A percentile compares a stretch with the other conserved stretches of the same genome.
Evolutionary conservation across 345 rosid genomes (phyloP).

Genomic region (Nephelium lappaceum): DNA sequence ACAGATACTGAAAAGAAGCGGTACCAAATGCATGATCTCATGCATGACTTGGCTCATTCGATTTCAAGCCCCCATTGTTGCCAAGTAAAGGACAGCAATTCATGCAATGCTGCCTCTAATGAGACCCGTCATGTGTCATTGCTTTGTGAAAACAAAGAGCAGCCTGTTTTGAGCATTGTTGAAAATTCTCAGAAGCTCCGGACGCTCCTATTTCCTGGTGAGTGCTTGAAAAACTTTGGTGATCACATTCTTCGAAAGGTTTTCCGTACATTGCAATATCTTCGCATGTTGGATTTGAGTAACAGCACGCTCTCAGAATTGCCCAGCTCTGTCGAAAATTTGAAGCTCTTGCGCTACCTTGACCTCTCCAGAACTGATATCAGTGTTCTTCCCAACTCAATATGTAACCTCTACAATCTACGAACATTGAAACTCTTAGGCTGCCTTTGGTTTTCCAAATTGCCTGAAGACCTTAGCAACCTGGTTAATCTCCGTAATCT

Average conservation of each 20-base stretch:
- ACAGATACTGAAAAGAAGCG: not conserved
- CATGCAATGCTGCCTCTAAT: too few relatives aligned
- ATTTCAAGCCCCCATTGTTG: slow-evolving; percentile 26
- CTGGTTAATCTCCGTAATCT: slow-evolving; percentile 36
- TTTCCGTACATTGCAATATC: slow-evolving; percentile 17
- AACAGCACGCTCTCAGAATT: slow-evolving; percentile 22
- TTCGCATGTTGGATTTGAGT: slow-evolving; percentile 38
- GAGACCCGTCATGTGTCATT: too few relatives aligned
- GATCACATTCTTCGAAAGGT: not conserved
- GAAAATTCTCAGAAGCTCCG: too few relatives aligned
- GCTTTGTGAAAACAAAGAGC: too few relatives aligned
- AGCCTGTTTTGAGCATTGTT: too few relatives aligned
- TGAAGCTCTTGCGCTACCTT: slow-evolving; percentile 35
- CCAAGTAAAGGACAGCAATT: not conserved
- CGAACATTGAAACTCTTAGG: slow-evolving; percentile 35
- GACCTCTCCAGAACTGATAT: slow-evolving; percentile 40
- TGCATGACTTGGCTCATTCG: too few relatives aligned
- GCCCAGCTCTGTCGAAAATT: slow-evolving; percentile 29
- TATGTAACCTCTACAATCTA: slow-evolving; percentile 35
- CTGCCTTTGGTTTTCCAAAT: slow-evolving; percentile 30
- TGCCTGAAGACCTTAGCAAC: slow-evolving; percentile 33
- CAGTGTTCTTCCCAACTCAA: slow-evolving; percentile 33
- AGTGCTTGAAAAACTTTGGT: too few relatives aligned
- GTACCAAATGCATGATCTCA: slow-evolving; percentile 40
- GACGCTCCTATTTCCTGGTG: too few relatives aligned